A percentile compares a stretch with the other conserved stretches of the same genome.
phyloP scores from a whole-genome alignment of 2,329 filamentous ascomycete species.

The Microdochium nivale region DNA sequence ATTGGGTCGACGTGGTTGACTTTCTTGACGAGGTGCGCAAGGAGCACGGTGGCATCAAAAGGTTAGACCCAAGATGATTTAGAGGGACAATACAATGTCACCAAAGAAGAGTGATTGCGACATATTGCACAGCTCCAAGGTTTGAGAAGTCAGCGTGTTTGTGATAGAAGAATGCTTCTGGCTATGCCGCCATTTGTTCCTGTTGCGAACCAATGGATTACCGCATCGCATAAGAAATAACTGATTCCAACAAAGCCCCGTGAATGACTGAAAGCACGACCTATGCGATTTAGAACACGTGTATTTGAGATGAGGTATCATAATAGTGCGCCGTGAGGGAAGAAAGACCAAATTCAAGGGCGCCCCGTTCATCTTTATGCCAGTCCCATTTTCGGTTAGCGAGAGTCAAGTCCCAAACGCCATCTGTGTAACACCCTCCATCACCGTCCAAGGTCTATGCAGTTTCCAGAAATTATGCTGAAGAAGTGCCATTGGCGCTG shows the following conservation, averaged over 20 bases:
- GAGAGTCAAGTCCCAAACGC: background rate
- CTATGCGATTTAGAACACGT: background rate
- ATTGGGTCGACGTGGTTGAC: slow-evolving; percentile 51
- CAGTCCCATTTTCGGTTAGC: background rate
- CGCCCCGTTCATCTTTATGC: background rate
- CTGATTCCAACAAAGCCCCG: background rate
- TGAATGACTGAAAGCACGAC: background rate
- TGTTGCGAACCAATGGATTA: too few species aligned
- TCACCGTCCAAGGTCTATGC: too few species aligned
- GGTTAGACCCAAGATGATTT: background rate
- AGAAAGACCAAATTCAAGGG: background rate
- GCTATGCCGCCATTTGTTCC: too few species aligned
- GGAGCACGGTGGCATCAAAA: background rate
- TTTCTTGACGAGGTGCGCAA: slow-evolving; percentile 39
- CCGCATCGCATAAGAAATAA: background rate
- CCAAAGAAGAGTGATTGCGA: background rate
- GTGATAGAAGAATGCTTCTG: too few species aligned
- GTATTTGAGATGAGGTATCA: background rate
- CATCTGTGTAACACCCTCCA: background rate
- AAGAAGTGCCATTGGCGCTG: background rate
- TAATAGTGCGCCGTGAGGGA: background rate
- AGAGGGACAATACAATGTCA: background rate
- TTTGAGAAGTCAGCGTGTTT: background rate
- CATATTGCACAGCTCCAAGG: background rate
- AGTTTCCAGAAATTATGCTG: background rate